Evolutionary conservation across 1,284 basidiomycete species (phyloP), one percentile per base, ranked within the genome.

Genomic region (Polyporus tsugae): DNA sequence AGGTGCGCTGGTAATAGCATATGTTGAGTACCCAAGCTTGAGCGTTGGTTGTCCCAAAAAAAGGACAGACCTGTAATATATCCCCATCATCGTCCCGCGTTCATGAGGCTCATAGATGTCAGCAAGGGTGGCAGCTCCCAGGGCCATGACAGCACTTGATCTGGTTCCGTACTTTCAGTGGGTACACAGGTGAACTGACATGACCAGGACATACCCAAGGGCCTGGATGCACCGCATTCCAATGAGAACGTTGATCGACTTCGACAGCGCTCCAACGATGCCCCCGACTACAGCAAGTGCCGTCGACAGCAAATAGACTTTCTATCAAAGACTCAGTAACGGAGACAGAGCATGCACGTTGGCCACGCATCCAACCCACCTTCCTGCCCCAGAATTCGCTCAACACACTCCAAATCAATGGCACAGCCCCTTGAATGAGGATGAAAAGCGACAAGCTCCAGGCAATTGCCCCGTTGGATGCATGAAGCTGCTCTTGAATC

Each of bases 331-430:
- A 35, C 22, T 44, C 39, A 67, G 55, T 19, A 59, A 39, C 66
- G 49, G 67, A 57, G 60, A 15, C 33, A 44, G 33, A 33, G 64
- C 52, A 68, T 6, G 44, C 65, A 13, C 57, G 35, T 29, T 46
- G 58, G 17, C 55, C 36, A 13, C 36, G 22, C 13, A 53, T 22
- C 13, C 15, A 7, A 78, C 83, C 38, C 72, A 91, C 91, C 84
- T 93, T 95, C 60, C 95, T 83, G 6, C 94, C 95, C 71, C 89
- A 90, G 61, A 97, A 87, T 78, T 96, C 94, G 64, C 90, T 92
- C 22, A 92, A 80, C 0, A 89, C 85, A 63, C 85, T 88, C 94
- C 94, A 95, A 6, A 92, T 64, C 17, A 93, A 75, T 0, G 93
- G 93, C 62, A 89, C 80, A 13, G 81, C 77, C 1, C 94, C 94